Conservation (phyloP, 345 rosid species). For the Isatis tinctoria region DNA sequence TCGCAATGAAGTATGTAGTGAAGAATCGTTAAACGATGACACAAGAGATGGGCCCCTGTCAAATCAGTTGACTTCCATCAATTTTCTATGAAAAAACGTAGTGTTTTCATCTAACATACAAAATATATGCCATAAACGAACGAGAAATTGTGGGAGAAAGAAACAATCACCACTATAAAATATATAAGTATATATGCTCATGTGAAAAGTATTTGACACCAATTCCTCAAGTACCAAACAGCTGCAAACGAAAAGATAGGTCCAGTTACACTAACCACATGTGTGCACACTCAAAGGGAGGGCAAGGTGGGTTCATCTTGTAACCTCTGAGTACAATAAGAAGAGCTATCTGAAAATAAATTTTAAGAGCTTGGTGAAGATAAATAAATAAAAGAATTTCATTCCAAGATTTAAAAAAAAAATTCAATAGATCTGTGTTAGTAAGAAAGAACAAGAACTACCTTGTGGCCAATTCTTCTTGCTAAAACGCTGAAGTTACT, state of each 20-base stretch:
- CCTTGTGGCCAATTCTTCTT: slow-evolving; percentile 87
- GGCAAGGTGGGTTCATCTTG: slow-evolving; percentile 93
- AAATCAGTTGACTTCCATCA: slow-evolving; percentile 25
- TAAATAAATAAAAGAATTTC: slow-evolving; percentile 28
- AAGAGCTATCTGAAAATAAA: slow-evolving; percentile 72
- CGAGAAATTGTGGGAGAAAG: not conserved
- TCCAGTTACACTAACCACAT: slow-evolving; percentile 64
- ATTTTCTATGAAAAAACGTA: not conserved
- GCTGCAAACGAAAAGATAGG: slow-evolving; percentile 20
- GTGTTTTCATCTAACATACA: not conserved
- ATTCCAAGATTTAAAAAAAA: slow-evolving; percentile 11
- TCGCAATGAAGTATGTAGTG: slow-evolving; percentile 80
- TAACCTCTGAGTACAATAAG: slow-evolving; percentile 89
- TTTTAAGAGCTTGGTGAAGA: slow-evolving; percentile 30
- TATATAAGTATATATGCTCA: not conserved
- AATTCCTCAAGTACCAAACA: slow-evolving; percentile 11
- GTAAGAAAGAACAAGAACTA: slow-evolving; percentile 33
- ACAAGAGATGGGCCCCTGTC: slow-evolving; percentile 93
- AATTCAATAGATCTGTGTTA: not conserved
- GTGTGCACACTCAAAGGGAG: slow-evolving; percentile 96
- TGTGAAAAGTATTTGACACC: not conserved
- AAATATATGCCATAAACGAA: not conserved
- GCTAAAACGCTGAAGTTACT: slow-evolving; percentile 86
- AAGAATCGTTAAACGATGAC: slow-evolving; percentile 76
- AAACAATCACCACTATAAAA: not conserved